phyloP scores from a whole-genome alignment of 306 rosid species.

The Quercus berberidifolia region DNA sequence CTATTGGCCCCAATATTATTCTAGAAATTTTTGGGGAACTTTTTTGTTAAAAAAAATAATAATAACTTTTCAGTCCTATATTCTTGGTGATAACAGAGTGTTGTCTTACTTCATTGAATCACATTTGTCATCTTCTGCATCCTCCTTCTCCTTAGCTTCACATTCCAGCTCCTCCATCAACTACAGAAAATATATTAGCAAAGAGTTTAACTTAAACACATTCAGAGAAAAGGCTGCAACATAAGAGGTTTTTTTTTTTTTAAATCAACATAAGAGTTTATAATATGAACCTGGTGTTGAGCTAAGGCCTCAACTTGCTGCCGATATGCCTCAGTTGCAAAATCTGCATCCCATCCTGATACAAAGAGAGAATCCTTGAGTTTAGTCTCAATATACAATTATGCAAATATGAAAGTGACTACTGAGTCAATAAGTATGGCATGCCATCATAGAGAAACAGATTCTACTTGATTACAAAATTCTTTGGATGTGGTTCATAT shows the following conservation, averaged over 20 bases:
- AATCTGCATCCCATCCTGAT: constrained; percentile 97
- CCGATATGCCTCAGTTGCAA: constrained; percentile 95
- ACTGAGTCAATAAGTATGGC: background rate
- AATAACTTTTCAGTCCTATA: background rate
- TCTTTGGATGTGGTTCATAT: background rate
- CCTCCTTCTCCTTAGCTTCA: constrained; percentile 84
- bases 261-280: background rate
- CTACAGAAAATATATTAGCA: constrained; percentile 33
- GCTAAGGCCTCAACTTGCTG: constrained; percentile 96
- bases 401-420: constrained; percentile 7
- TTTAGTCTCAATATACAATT: constrained; percentile 23
- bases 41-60: background rate
- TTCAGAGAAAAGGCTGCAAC: background rate
- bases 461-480: background rate
- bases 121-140: constrained; percentile 60
- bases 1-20: background rate
- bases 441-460: constrained; percentile 7
- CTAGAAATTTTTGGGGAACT: background rate
- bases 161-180: constrained; percentile 91
- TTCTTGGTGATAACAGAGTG: constrained; percentile 8
- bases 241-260: background rate
- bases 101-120: constrained; percentile 59
- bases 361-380: constrained; percentile 16
- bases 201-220: constrained; percentile 14
- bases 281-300: constrained; percentile 75